Evolutionary conservation across 2,329 filamentous ascomycete species (phyloP).

Genomic region (Chrysoporthe cubensis): DNA sequence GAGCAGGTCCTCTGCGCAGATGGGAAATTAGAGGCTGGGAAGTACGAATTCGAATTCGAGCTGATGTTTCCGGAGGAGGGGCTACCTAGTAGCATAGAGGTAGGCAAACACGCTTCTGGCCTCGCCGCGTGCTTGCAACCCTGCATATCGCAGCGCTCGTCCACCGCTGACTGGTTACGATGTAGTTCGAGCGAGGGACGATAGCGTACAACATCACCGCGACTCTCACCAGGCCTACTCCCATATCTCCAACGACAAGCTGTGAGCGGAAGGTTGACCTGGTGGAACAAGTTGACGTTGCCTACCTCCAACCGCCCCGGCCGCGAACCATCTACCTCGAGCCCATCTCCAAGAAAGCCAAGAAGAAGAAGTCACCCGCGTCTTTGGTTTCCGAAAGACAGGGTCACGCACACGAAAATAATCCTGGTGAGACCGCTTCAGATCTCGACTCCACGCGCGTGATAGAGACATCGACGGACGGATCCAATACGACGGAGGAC

Average conservation of each 20-base stretch:
- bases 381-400: conserved; percentile 41
- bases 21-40: conserved; percentile 72
- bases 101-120: conserved; percentile 51
- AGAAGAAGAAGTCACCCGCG: conserved; percentile 60
- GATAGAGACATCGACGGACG: conserved; percentile 46
- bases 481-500: conserved; percentile 46
- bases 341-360: conserved; percentile 74
- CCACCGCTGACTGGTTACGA: background rate
- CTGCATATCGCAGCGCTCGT: conserved; percentile 8
- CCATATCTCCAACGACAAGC: conserved; percentile 77
- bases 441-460: conserved; percentile 44
- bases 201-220: conserved; percentile 91
- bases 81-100: conserved; percentile 92
- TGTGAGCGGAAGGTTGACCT: conserved; percentile 83
- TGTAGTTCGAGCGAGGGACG: conserved; percentile 90
- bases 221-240: conserved; percentile 85
- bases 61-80: conserved; percentile 40
- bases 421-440: conserved; percentile 42
- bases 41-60: conserved; percentile 72
- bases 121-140: background rate
- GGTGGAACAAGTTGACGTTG: conserved; percentile 83
- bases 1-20: conserved; percentile 80
- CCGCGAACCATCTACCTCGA: conserved; percentile 85
- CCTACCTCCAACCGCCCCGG: conserved; percentile 72
- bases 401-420: conserved; percentile 37